Conservation (phyloP, 2,329 filamentous ascomycete species). For the Cercospora nicotianae region DNA sequence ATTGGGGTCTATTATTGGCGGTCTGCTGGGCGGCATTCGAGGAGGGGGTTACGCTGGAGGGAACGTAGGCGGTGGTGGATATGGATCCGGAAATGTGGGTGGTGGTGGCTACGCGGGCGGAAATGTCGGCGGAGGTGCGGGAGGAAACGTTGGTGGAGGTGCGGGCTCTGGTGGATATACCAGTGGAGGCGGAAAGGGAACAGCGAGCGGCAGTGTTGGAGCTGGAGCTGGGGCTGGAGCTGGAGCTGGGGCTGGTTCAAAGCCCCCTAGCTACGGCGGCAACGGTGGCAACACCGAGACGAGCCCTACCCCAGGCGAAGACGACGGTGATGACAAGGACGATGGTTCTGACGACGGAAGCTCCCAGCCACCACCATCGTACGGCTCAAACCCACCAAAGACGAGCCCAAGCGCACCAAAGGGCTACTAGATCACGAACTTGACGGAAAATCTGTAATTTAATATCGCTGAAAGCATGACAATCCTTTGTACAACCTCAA, state of each 20-base stretch:
- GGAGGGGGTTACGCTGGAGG: background rate
- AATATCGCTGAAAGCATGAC: background rate
- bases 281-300: background rate
- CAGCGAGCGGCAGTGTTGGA: background rate
- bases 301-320: background rate
- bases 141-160: too few species aligned
- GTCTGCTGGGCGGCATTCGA: background rate
- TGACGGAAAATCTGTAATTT: background rate
- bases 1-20: background rate
- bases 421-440: background rate
- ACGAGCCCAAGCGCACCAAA: background rate
- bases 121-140: too few species aligned
- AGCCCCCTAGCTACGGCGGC: background rate
- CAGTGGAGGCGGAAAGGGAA: too few species aligned
- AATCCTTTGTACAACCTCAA: background rate
- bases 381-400: background rate
- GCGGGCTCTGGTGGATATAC: too few species aligned
- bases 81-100: background rate
- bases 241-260: background rate
- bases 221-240: background rate
- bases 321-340: background rate
- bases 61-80: background rate
- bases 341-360: background rate
- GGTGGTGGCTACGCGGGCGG: too few species aligned
- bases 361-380: conserved; percentile 5